Base-by-base conservation (phyloP, 306 rosid genomes). In the Cucurbita ficifolia region DNA sequence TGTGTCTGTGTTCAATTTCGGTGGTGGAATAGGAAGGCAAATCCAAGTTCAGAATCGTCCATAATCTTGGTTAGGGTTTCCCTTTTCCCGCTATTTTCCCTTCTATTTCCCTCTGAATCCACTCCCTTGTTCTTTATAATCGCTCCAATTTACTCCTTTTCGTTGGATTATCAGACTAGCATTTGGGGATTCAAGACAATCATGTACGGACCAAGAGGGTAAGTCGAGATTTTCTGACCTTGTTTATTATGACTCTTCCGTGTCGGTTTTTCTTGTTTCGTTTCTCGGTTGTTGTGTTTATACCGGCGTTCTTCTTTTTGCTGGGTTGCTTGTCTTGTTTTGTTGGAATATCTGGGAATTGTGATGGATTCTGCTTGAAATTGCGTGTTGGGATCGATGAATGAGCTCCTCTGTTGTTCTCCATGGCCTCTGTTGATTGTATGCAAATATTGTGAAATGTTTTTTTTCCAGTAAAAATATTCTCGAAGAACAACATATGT, bases 151-250 rank as follows among this genome's bases (percentile, higher is more conserved):
- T 22, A 46, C 14, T 68, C 73, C 24, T 70, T 49, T 70, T 50
- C 59, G 4, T 50, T 10, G 5, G 46, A 16, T 70, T 33, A 29
- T 50, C 59, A 70, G 33, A 8, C 29, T 10, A 70, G 58, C 45
- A 29, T 70, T 70, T 16, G 74, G 58, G 33, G 24, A 50, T 70
- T 49, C 9, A 8, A 49, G 4, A 75, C 78, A 79, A 73, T 86
- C 87, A 73, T 73, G 76, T 73, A 53, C 76, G 76, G 53, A 73
- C 39, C 76, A 2, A 73, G 76, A 53, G 76, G 76, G 76, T 73
- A 40, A 73, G 64, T 53, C 24, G 8, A 53, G 4, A 3, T 10
- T 29, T 50, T 49, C 46, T 70, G 11, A 21, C 56, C 40, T 24
- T 42, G 0, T 45, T 14, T 49, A 10, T 14, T 49, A 10, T 24